Conservation (phyloP, 495 filamentous ascomycete genomes). For the Xylaria castorea region DNA sequence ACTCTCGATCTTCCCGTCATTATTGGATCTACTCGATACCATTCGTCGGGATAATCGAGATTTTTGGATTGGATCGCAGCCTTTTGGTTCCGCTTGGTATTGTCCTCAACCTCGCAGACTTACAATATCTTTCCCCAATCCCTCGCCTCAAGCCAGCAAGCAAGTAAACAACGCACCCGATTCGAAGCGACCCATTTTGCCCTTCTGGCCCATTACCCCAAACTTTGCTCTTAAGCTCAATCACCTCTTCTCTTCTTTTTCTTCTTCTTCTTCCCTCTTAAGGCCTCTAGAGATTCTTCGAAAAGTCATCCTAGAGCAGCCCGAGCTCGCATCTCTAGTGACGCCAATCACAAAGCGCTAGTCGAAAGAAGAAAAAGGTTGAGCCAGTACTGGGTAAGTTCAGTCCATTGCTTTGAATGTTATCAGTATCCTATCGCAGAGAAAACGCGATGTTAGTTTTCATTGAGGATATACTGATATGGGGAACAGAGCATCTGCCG, state of each 20-base stretch:
- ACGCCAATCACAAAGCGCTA: not conserved
- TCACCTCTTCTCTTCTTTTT: not conserved
- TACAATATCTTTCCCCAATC: conserved; percentile 30
- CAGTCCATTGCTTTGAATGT: not conserved
- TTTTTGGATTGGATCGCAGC: conserved; percentile 32
- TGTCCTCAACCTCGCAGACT: conserved; percentile 29
- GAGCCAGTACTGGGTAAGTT: not conserved
- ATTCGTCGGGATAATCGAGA: conserved; percentile 20
- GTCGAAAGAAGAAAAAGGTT: not conserved
- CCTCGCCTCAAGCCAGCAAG: not conserved
- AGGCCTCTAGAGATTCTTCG: not conserved
- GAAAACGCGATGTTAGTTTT: not conserved
- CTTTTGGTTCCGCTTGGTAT: conserved; percentile 29
- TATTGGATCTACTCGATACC: conserved; percentile 30
- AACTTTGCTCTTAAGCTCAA: conserved; percentile 1
- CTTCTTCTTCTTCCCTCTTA: not conserved
- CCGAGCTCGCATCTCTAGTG: conserved; percentile 3
- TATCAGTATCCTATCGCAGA: not conserved
- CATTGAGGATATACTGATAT: not conserved
- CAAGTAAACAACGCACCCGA: not conserved
- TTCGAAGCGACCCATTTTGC: conserved; percentile 5
- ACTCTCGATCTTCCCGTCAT: conserved; percentile 19
- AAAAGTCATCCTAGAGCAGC: not conserved
- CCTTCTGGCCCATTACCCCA: not conserved
- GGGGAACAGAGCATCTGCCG: not conserved